A percentile compares a stretch with the other conserved stretches of the same genome.
Conservation (phyloP, 164 flowering plant genomes). For the Magnolia kwangsiensis region DNA sequence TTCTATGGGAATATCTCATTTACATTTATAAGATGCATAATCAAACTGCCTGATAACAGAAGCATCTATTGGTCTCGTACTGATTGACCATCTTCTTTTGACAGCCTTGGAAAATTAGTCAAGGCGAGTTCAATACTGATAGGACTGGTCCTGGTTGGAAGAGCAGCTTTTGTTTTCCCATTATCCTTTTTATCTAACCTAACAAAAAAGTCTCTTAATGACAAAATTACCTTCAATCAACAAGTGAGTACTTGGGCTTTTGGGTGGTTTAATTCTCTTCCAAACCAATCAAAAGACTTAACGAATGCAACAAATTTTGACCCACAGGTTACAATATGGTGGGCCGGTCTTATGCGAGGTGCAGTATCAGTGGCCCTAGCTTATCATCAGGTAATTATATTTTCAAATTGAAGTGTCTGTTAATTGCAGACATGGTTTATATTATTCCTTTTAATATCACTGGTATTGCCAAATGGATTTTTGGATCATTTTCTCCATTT, state of each 20-base stretch:
- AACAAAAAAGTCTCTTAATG: conserved; percentile 25
- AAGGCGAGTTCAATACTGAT: conserved; percentile 41
- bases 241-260: conserved; percentile 24
- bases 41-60: neutral
- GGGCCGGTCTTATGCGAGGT: conserved; percentile 67
- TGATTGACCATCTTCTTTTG: neutral
- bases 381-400: conserved; percentile 40
- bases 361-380: conserved; percentile 60
- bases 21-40: neutral
- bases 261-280: neutral
- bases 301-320: conserved; percentile 5
- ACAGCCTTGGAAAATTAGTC: conserved; percentile 44
- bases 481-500: no score
- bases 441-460: neutral
- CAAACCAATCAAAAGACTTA: neutral
- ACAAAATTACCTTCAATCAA: conserved; percentile 35
- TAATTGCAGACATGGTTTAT: neutral
- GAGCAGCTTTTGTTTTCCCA: conserved; percentile 56
- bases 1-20: neutral
- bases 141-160: conserved; percentile 38
- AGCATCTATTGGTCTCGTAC: neutral
- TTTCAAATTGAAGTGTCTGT: conserved; percentile 1
- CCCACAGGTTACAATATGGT: conserved; percentile 48
- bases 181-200: conserved; percentile 37
- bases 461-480: neutral